A percentile compares a stretch with the other conserved stretches of the same genome.
These are phyloP conservation scores for Gastrodia elata DNA, from an alignment of 106 monocot species.

Conservation along the genomic window DNA sequence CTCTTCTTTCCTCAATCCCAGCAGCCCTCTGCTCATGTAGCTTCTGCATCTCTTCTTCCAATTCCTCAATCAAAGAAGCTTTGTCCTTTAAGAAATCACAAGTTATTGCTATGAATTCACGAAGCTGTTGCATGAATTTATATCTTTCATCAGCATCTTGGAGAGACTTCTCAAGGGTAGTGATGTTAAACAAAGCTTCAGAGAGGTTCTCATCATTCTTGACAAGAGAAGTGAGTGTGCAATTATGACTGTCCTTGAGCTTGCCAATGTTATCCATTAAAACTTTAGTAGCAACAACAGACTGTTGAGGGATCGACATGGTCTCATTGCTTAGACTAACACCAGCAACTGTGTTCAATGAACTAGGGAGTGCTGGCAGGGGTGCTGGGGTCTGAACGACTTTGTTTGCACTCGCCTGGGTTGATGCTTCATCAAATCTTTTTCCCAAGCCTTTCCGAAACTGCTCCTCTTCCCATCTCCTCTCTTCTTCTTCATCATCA, in stretches of 20 bases:
- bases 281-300: slow-evolving; percentile 50
- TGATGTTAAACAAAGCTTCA: slow-evolving; percentile 55
- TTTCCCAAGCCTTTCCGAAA: slow-evolving; percentile 83
- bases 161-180: slow-evolving; percentile 65
- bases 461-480: slow-evolving; percentile 96
- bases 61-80: slow-evolving; percentile 72
- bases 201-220: slow-evolving; percentile 53
- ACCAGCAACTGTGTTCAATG: slow-evolving; percentile 4
- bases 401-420: slow-evolving; percentile 7
- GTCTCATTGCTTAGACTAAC: slow-evolving; percentile 23
- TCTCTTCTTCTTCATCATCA: slow-evolving; percentile 86
- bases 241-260: slow-evolving; percentile 54
- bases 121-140: slow-evolving; percentile 80
- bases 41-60: slow-evolving; percentile 93
- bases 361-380: slow-evolving; percentile 8
- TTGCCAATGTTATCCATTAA: slow-evolving; percentile 52
- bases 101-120: slow-evolving; percentile 65
- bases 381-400: not conserved
- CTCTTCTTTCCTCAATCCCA: slow-evolving; percentile 49
- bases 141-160: slow-evolving; percentile 60
- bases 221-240: slow-evolving; percentile 45
- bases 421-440: slow-evolving; percentile 54
- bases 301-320: slow-evolving; percentile 72
- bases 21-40: slow-evolving; percentile 58
- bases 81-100: slow-evolving; percentile 93